phyloP scores from a whole-genome alignment of 2,329 filamentous ascomycete genomes.

The Fusarium sp. region DNA sequence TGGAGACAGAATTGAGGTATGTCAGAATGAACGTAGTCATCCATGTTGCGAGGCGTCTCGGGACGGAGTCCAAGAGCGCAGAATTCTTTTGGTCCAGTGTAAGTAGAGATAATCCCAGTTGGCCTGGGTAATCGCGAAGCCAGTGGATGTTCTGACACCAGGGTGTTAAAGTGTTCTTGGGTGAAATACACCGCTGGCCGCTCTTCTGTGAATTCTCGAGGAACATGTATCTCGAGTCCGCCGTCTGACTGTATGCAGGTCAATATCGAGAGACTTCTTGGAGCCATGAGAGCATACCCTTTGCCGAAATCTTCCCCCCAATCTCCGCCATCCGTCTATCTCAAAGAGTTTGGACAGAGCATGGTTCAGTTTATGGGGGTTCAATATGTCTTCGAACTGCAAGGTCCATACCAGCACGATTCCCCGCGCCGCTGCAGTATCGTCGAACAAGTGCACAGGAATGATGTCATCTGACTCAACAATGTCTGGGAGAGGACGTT shows the following conservation, averaged over 20 bases:
- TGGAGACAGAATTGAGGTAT: conserved; percentile 20
- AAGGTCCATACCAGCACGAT: conserved; percentile 21
- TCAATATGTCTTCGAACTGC: conserved; percentile 10
- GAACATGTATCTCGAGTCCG: conserved; percentile 9
- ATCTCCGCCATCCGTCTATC: conserved; percentile 7
- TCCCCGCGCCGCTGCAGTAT: conserved; percentile 5
- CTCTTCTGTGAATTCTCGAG: neutral
- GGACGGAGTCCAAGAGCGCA: conserved; percentile 4
- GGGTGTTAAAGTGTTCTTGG: neutral
- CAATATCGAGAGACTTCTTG: rapidly evolving
- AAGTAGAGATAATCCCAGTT: neutral
- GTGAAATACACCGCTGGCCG: conserved; percentile 12
- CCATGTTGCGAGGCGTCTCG: conserved; percentile 4
- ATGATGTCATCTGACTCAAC: conserved; percentile 17
- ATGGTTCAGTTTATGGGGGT: neutral
- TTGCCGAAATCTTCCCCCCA: conserved; percentile 15
- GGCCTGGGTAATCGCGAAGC: conserved; percentile 6
- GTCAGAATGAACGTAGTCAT: conserved; percentile 1
- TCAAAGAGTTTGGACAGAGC: conserved; percentile 1
- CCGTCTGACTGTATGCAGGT: neutral
- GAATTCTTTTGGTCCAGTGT: conserved; percentile 7
- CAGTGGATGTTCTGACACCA: neutral
- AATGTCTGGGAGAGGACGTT: neutral
- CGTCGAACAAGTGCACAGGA: conserved; percentile 19
- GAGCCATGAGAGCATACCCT: neutral